Conservation (phyloP, 164 flowering plant species). For the Houttuynia cordata region DNA sequence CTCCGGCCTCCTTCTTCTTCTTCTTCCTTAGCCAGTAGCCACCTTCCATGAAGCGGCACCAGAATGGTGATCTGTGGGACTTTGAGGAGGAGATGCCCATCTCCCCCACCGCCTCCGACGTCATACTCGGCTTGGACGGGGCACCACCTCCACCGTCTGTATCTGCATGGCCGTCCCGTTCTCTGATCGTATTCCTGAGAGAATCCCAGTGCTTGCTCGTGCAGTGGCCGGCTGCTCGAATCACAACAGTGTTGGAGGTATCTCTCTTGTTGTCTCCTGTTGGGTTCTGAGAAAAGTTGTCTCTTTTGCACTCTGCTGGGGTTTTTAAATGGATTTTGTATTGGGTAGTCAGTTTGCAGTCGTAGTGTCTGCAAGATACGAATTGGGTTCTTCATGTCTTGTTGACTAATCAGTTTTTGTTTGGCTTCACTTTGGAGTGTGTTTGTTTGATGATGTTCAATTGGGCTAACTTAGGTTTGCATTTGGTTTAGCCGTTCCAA, state of each 20-base stretch:
- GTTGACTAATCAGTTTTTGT: too few species aligned
- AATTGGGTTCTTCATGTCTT: too few species aligned
- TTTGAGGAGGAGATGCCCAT: slow-evolving; percentile 30
- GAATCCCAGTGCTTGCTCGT: slow-evolving; percentile 62
- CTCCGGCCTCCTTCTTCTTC: not conserved
- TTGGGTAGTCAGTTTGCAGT: too few species aligned
- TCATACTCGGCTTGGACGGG: slow-evolving; percentile 84
- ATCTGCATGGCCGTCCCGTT: slow-evolving; percentile 57
- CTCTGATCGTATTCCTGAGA: slow-evolving; percentile 33
- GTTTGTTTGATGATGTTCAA: too few species aligned
- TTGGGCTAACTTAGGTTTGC: too few species aligned
- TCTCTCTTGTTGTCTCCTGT: not conserved
- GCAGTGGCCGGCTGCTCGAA: slow-evolving; percentile 90
- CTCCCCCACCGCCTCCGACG: slow-evolving; percentile 14
- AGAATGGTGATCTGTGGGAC: slow-evolving; percentile 52
- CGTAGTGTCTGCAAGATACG: too few species aligned
- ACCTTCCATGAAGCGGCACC: slow-evolving; percentile 31
- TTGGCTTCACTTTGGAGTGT: too few species aligned
- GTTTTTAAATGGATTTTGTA: not conserved
- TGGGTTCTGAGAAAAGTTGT: not conserved
- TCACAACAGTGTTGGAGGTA: slow-evolving; percentile 88
- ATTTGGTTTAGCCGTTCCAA: too few species aligned
- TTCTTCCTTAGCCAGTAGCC: too few species aligned
- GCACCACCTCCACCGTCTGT: slow-evolving; percentile 80
- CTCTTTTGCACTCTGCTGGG: not conserved